phyloP scores from a whole-genome alignment of 345 rosid species.

The Erodium maritimum region DNA sequence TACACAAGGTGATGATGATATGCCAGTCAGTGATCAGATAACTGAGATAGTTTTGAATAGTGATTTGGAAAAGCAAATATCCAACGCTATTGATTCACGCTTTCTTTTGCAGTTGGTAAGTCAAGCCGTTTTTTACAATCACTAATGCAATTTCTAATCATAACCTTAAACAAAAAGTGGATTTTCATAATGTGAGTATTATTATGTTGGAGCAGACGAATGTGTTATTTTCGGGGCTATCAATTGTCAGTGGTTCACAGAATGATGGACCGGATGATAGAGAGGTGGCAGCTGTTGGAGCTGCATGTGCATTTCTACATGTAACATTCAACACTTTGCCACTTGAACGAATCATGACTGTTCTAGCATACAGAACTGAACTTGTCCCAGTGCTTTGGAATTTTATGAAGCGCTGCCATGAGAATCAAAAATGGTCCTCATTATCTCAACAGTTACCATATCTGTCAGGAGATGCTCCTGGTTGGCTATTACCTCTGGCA shows the following conservation, averaged over 20 bases:
- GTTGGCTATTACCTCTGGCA: conserved; percentile 85
- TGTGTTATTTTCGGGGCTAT: conserved; percentile 51
- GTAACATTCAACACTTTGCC: conserved; percentile 69
- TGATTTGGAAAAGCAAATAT: conserved; percentile 61
- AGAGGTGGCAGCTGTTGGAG: conserved; percentile 72
- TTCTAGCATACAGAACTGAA: conserved; percentile 88
- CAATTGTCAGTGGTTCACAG: conserved; percentile 21
- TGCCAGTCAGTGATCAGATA: conserved; percentile 34
- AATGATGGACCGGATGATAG: conserved; percentile 38
- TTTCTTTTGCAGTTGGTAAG: conserved; percentile 91
- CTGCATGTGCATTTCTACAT: conserved; percentile 88
- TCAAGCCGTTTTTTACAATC: conserved; percentile 11
- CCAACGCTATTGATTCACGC: conserved; percentile 61
- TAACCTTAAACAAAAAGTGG: neutral
- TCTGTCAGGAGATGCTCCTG: conserved; percentile 76
- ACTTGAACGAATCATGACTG: conserved; percentile 73
- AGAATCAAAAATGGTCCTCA: conserved; percentile 68
- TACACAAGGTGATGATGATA: conserved; percentile 52
- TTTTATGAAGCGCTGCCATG: conserved; percentile 83
- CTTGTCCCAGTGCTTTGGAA: conserved; percentile 88
- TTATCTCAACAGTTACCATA: conserved; percentile 44
- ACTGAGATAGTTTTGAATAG: conserved; percentile 39
- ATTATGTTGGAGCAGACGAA: conserved; percentile 49
- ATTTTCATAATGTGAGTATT: conserved; percentile 6
- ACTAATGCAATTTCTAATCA: conserved; percentile 2